Percentiles rank a stretch among this genome's conserved stretches.
Evolutionary conservation across 2,329 filamentous ascomycete species (phyloP).

Genomic region (Malbranchea zuffiana): DNA sequence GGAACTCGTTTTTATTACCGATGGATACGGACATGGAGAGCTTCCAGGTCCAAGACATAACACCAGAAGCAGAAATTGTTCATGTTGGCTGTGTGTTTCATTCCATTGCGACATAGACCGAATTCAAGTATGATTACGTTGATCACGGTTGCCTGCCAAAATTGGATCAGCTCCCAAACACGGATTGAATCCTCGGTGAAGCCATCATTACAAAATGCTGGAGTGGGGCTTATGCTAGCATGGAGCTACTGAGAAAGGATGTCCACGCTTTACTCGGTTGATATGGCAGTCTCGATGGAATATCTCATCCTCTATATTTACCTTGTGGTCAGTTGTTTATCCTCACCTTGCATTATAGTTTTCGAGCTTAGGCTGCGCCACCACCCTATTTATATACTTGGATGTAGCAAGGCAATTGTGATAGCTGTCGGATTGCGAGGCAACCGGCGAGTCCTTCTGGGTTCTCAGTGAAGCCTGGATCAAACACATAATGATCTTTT

Average conservation of each 20-base stretch:
- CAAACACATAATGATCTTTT: too few relatives aligned
- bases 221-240: slow-evolving; percentile 9
- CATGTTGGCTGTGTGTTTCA: slow-evolving; percentile 2
- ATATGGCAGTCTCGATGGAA: too few relatives aligned
- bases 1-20: slow-evolving; percentile 4
- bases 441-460: too few relatives aligned
- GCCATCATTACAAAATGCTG: slow-evolving; percentile 11
- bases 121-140: slow-evolving; percentile 12
- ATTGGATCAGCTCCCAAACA: slow-evolving; percentile 8
- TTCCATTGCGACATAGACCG: slow-evolving; percentile 7
- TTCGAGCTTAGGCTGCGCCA: too few relatives aligned
- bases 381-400: too few relatives aligned
- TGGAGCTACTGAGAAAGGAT: slow-evolving; percentile 12
- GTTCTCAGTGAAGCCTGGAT: too few relatives aligned
- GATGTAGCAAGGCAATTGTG: too few relatives aligned
- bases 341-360: too few relatives aligned
- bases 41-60: slow-evolving; percentile 3
- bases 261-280: too few relatives aligned
- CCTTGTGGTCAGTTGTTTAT: too few relatives aligned
- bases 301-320: too few relatives aligned
- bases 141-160: slow-evolving; percentile 5
- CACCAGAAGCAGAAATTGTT: slow-evolving; percentile 3
- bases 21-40: slow-evolving; percentile 6
- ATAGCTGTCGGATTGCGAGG: too few relatives aligned
- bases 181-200: slow-evolving; percentile 8